Percentiles rank a stretch among this genome's conserved stretches.
Conservation (phyloP, 495 filamentous ascomycete genomes). For the Echria macrotheca region DNA sequence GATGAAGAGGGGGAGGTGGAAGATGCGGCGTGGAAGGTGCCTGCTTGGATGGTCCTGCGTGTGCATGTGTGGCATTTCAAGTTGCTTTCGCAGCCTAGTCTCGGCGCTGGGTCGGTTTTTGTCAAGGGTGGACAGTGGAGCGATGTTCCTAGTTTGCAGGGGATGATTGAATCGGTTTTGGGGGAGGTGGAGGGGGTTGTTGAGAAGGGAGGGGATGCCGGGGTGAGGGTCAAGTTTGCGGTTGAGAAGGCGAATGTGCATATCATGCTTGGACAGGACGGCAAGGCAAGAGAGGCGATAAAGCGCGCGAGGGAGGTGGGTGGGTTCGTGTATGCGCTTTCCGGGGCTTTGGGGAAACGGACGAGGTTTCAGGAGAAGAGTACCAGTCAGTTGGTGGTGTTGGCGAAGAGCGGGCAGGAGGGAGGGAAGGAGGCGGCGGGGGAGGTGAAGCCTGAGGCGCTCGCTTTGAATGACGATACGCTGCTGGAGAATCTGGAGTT, state of each 20-base stretch:
- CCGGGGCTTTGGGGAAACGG: conserved; percentile 81
- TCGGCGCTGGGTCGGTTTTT: conserved; percentile 48
- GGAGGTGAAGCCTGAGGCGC: conserved; percentile 50
- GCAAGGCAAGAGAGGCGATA: conserved; percentile 66
- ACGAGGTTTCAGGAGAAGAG: conserved; percentile 90
- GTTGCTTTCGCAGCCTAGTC: conserved; percentile 66
- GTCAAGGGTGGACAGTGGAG: conserved; percentile 41
- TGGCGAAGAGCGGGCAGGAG: conserved; percentile 63
- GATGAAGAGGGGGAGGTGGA: neutral
- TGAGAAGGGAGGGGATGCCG: conserved; percentile 18
- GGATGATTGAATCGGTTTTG: conserved; percentile 43
- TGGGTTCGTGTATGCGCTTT: conserved; percentile 75
- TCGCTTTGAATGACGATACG: conserved; percentile 88
- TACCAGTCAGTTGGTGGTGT: conserved; percentile 83
- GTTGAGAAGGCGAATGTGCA: conserved; percentile 79
- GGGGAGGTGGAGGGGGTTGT: conserved; percentile 39
- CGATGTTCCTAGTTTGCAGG: conserved; percentile 46
- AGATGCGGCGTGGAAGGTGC: conserved; percentile 20
- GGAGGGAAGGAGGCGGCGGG: conserved; percentile 1
- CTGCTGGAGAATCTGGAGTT: conserved; percentile 84
- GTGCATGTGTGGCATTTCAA: conserved; percentile 84
- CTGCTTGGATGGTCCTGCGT: conserved; percentile 58
- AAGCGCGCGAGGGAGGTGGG: conserved; percentile 55
- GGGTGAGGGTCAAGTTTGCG: conserved; percentile 57
- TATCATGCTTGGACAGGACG: conserved; percentile 79